phyloP scores from a whole-genome alignment of 306 rosid species.

The Prunus fruticosa region DNA sequence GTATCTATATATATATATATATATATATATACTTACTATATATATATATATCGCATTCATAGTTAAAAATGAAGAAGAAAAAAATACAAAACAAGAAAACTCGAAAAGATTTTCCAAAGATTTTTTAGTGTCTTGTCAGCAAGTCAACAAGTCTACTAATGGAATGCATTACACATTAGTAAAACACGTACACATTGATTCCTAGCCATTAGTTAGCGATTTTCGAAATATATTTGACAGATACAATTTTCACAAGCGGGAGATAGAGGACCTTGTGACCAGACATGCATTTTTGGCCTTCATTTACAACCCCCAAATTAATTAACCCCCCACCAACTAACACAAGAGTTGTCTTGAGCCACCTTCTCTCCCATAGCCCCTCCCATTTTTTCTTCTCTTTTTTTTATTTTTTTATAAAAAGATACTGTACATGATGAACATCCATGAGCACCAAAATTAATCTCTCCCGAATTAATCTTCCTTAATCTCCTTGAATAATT shows the following conservation, averaged over 20 bases:
- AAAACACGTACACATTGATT: neutral
- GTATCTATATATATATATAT: no score
- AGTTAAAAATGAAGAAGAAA: no score
- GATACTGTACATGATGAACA: neutral
- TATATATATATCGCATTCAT: no score
- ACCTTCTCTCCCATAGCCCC: neutral
- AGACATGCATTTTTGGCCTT: neutral
- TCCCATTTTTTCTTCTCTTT: neutral
- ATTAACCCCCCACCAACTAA: neutral
- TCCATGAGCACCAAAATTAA: neutral
- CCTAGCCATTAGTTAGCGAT: slow-evolving; percentile 5
- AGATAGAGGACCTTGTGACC: neutral
- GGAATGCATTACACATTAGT: neutral
- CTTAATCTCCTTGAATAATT: neutral
- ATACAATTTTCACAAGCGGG: neutral
- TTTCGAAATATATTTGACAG: neutral
- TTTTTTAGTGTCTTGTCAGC: neutral
- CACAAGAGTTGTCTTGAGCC: neutral
- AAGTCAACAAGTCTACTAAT: slow-evolving; percentile 1
- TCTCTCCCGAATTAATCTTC: neutral
- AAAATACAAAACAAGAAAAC: no score
- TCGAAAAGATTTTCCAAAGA: no score
- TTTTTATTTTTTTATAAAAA: neutral
- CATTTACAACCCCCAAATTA: neutral
- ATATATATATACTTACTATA: no score